Evolutionary conservation across 768 basidiomycete species (phyloP).

Genomic region (Dictyophora rubrovolvata): DNA sequence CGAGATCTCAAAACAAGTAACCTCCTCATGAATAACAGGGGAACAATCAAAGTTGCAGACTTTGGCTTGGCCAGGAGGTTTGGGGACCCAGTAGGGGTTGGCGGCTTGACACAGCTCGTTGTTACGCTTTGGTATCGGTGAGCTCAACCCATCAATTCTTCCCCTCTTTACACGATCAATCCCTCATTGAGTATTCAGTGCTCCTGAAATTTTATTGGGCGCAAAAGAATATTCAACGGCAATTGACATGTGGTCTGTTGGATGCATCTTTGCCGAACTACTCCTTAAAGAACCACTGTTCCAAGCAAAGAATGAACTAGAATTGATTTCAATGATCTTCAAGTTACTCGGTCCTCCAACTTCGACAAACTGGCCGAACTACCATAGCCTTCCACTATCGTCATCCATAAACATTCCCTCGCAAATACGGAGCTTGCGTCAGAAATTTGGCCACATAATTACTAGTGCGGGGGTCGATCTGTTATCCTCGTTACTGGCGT

Average conservation of each 20-base stretch:
- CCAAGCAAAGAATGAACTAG: slow-evolving; percentile 91
- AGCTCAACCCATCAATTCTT: slow-evolving; percentile 20
- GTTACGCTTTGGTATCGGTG: slow-evolving; percentile 99
- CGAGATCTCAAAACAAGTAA: slow-evolving; percentile 97
- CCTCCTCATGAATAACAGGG: slow-evolving; percentile 96
- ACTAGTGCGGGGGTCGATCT: slow-evolving; percentile 79
- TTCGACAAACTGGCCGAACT: slow-evolving; percentile 77
- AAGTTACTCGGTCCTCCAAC: slow-evolving; percentile 93
- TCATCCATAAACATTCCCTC: slow-evolving; percentile 70
- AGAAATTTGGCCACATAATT: slow-evolving; percentile 71
- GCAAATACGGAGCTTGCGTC: slow-evolving; percentile 66
- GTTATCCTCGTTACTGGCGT: slow-evolving; percentile 69
- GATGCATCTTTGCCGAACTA: slow-evolving; percentile 96
- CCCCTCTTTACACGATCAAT: slow-evolving; percentile 11
- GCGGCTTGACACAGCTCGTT: slow-evolving; percentile 96
- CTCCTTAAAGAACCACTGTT: slow-evolving; percentile 94
- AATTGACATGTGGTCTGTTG: slow-evolving; percentile 97
- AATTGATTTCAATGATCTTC: slow-evolving; percentile 89
- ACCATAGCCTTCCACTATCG: slow-evolving; percentile 64
- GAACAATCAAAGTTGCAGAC: slow-evolving; percentile 97
- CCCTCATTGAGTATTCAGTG: slow-evolving; percentile 33
- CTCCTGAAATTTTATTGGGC: slow-evolving; percentile 91
- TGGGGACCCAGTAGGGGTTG: slow-evolving; percentile 91
- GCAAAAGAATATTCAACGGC: slow-evolving; percentile 91
- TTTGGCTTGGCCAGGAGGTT: slow-evolving; percentile 94